Base-by-base conservation (phyloP, 2,329 filamentous ascomycete species). In the Pseudodiploospora longispora region DNA sequence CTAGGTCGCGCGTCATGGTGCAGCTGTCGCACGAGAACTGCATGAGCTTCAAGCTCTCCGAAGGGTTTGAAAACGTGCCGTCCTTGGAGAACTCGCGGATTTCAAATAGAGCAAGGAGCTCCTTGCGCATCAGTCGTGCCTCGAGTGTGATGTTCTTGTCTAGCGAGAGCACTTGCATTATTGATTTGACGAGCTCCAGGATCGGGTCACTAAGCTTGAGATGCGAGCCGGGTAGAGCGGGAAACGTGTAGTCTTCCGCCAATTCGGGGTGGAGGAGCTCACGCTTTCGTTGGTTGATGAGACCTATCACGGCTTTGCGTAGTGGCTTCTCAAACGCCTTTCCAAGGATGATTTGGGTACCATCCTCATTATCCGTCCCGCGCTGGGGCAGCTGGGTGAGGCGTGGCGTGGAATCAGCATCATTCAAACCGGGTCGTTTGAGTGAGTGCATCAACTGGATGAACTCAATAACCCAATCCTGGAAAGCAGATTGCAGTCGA, bases 391-490 rank as follows among this genome's bases (percentile, higher is more conserved):
- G 66, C 55, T 76, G 82, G 3, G 71, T 85, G 46, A 75, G 68
- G 19, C 72, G 75, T 38, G 70, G 75, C 29, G 72, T 82, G 10
- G 67, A 69, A 47, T 69, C 67, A 3, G 67, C 66, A 42, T 74
- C 70, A 12, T 70, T 70, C 28, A 70, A 69, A 1, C 65, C 64
- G 0, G 85, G 83, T 5, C 82, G 79, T 65, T 97, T 98, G 49
- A 90, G 74, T 9, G 72, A 69, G 58, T 96, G 90, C 90, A 98
- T 96, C 43, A 96, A 74, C 52, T 95, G 82, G 52, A 98, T 86
- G 63, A 96, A 98, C 60, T 95, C 88, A 10, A 95, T 80, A 3
- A 96, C 80, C 88, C 90, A 96, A 55, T 95, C 83, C 50, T 90
- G 79, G 70, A 98, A 98, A 7, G 83, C 78, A 1, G 84, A 76